A percentile compares a stretch with the other conserved stretches of the same genome.
Conservation (phyloP, 2,329 filamentous ascomycete species). For the Cercospora sp. region DNA sequence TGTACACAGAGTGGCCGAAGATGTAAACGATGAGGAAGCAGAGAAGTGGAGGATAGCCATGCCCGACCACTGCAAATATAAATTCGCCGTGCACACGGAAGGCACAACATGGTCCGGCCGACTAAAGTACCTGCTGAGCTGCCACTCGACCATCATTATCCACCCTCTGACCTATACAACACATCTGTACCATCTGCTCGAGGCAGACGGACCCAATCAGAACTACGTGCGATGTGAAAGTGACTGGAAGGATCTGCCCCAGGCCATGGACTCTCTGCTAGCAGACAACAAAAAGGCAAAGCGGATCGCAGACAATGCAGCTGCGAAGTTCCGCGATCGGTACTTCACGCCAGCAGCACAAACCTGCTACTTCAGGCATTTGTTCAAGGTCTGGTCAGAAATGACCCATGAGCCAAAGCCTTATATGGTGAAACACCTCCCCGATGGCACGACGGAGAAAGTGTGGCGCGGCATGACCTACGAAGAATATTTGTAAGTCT, state of each 20-base stretch:
- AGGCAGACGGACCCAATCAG: slow-evolving; percentile 31
- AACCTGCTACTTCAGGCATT: slow-evolving; percentile 37
- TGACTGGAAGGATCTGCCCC: slow-evolving; percentile 36
- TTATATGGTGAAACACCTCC: slow-evolving; percentile 17
- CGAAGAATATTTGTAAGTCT: slow-evolving; percentile 34
- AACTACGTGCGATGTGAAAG: slow-evolving; percentile 36
- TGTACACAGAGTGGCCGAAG: slow-evolving; percentile 38
- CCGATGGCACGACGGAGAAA: slow-evolving; percentile 27
- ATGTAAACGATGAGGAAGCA: slow-evolving; percentile 28
- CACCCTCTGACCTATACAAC: slow-evolving; percentile 37
- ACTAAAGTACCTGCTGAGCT: slow-evolving; percentile 39
- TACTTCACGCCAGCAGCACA: slow-evolving; percentile 34
- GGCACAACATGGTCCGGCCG: slow-evolving; percentile 40
- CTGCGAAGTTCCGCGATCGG: slow-evolving; percentile 27
- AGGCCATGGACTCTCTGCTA: slow-evolving; percentile 31
- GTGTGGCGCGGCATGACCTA: slow-evolving; percentile 33
- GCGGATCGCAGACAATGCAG: slow-evolving; percentile 31
- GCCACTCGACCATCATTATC: slow-evolving; percentile 35
- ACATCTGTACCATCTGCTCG: slow-evolving; percentile 37
- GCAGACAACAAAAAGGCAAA: slow-evolving; percentile 29
- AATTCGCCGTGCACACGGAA: slow-evolving; percentile 38
- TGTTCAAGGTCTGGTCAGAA: slow-evolving; percentile 36
- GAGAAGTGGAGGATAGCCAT: slow-evolving; percentile 33
- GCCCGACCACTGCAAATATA: slow-evolving; percentile 38
- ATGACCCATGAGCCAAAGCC: slow-evolving; percentile 34